Evolutionary conservation across 1,284 basidiomycete genomes (phyloP), one percentile per base, ranked within the genome.

Genomic region (Moesziomyces globuligerus): DNA sequence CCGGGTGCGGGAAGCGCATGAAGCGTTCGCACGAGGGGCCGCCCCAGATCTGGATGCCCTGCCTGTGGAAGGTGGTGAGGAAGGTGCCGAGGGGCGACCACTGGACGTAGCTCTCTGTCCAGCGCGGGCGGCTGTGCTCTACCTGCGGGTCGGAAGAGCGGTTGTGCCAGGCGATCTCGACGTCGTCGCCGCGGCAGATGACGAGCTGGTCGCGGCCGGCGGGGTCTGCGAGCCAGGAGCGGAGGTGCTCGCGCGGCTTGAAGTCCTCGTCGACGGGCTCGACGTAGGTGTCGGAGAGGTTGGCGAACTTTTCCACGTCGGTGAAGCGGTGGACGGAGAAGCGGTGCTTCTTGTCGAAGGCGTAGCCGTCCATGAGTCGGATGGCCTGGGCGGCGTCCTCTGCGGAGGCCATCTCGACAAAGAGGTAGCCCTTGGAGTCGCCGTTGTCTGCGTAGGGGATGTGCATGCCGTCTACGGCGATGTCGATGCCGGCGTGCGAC

Each of bases 61-160:
- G 94, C 42, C 92, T 88, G 83, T 98, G 96, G 56, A 98, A 88
- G 9, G 96, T 96, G 44, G 94, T 90, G 64, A 98, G 87, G 83
- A 90, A 93, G 21, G 95, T 98, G 52, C 96, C 96, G 60, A 91
- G 87, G 29, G 95, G 94, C 34, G 96, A 98, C 96, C 96, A 99
- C 47, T 92, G 91, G 39, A 94, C 90, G 85, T 98, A 99, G 41
- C 96, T 90, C 80, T 98, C 94, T 78, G 93, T 97, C 94, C 96
- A 98, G 82, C 91, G 89, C 89, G 92, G 79, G 24, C 62, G 48
- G 55, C 52, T 78, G 78, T 90, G 87, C 18, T 91, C 91, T 38
- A 91, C 82, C 83, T 97, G 94, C 76, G 91, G 89, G 70, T 90
- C 89, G 13, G 92, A 93, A 57, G 90, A 90, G 78, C 93, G 92